Evolutionary conservation across 345 rosid species (phyloP).

Genomic region (Salix suchowensis): DNA sequence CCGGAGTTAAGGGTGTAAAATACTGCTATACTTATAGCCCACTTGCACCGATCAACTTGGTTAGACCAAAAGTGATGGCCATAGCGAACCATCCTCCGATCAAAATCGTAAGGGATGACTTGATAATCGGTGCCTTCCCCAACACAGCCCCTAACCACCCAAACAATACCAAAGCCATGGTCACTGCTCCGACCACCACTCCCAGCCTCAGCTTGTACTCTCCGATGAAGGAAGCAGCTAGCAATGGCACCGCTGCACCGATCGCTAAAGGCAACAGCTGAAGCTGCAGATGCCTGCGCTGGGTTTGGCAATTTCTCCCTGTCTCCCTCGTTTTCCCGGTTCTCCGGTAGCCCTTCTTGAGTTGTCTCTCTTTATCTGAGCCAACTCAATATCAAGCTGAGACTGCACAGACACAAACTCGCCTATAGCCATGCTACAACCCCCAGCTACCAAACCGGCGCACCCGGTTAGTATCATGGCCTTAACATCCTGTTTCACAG

Average conservation of each 20-base stretch:
- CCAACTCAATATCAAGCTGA: conserved; percentile 71
- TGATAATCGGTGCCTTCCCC: conserved; percentile 58
- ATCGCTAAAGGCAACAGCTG: conserved; percentile 71
- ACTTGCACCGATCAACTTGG: conserved; percentile 65
- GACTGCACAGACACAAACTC: conserved; percentile 93
- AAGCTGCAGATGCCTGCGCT: conserved; percentile 74
- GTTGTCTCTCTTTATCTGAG: conserved; percentile 58
- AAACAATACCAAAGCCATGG: conserved; percentile 50
- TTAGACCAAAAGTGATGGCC: conserved; percentile 82
- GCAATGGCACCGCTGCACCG: conserved; percentile 80
- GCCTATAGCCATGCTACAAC: conserved; percentile 96
- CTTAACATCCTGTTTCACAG: conserved; percentile 71
- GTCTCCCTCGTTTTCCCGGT: conserved; percentile 13
- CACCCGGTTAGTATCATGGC: conserved; percentile 83
- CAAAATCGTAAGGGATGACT: conserved; percentile 62
- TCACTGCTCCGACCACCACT: conserved; percentile 54
- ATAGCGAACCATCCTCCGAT: conserved; percentile 92
- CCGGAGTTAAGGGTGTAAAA: too few relatives aligned
- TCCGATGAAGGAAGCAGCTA: conserved; percentile 72
- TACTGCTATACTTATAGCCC: conserved; percentile 13
- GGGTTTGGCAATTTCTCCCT: conserved; percentile 68
- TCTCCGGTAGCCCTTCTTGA: conserved; percentile 1
- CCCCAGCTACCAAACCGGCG: conserved; percentile 86
- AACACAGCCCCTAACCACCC: conserved; percentile 81
- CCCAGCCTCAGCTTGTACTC: conserved; percentile 55